Conservation (phyloP, 2,329 filamentous ascomycete genomes). For the Dothidotthia symphoricarpi region DNA sequence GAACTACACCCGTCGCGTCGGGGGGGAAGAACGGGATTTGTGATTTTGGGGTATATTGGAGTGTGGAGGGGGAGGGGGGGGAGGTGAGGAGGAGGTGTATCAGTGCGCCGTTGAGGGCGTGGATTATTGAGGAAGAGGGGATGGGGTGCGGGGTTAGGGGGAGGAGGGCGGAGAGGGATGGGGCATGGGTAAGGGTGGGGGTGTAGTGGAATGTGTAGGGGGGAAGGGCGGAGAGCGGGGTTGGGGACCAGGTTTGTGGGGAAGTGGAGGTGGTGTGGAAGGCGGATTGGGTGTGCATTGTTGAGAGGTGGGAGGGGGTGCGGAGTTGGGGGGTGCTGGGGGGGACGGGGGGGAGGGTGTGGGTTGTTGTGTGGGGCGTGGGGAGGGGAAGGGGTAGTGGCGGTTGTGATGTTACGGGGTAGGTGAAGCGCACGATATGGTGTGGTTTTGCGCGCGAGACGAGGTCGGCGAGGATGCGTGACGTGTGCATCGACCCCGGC, state of each 20-base stretch:
- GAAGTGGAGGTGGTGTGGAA: slow-evolving; percentile 55
- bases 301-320: slow-evolving; percentile 64
- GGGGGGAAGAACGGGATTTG: slow-evolving; percentile 62
- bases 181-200: slow-evolving; percentile 52
- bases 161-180: slow-evolving; percentile 63
- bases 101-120: slow-evolving; percentile 68
- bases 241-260: slow-evolving; percentile 50
- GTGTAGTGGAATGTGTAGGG: slow-evolving; percentile 65
- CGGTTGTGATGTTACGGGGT: slow-evolving; percentile 59
- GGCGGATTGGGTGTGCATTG: slow-evolving; percentile 79
- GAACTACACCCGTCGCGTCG: slow-evolving; percentile 45
- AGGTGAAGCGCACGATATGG: slow-evolving; percentile 54
- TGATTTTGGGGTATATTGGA: slow-evolving; percentile 46
- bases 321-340: slow-evolving; percentile 53
- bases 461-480: slow-evolving; percentile 62
- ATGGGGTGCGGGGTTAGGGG: slow-evolving; percentile 56
- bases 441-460: slow-evolving; percentile 56
- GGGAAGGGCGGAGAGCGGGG: slow-evolving; percentile 55
- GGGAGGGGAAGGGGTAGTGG: slow-evolving; percentile 59
- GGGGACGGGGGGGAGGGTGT: slow-evolving; percentile 54
- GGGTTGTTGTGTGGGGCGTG: slow-evolving; percentile 39
- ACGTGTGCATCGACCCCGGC: slow-evolving; percentile 70
- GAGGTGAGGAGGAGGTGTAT: slow-evolving; percentile 66
- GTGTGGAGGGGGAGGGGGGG: neutral
- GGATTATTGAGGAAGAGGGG: slow-evolving; percentile 57